Conservation (phyloP, 805 yeast genomes). For the Spathaspora gorwiae region DNA sequence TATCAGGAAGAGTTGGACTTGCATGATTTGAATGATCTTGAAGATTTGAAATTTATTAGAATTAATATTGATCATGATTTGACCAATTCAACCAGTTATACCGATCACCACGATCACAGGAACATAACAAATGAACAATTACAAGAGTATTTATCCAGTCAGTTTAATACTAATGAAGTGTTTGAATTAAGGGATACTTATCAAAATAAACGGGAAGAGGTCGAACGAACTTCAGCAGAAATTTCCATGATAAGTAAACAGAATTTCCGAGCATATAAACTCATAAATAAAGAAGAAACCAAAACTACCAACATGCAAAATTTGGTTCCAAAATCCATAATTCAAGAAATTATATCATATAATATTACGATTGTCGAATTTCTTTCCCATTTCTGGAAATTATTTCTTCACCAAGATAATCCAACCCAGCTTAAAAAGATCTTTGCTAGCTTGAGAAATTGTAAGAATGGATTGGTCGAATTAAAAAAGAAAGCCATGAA, state of each 20-base stretch:
- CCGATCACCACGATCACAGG: slow-evolving; percentile 1
- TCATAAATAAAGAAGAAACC: slow-evolving; percentile 8
- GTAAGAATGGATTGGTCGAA: slow-evolving; percentile 24
- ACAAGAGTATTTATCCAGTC: slow-evolving; percentile 13
- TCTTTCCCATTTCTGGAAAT: slow-evolving; percentile 40
- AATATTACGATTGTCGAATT: slow-evolving; percentile 40
- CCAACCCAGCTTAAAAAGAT: slow-evolving; percentile 35
- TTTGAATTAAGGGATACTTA: slow-evolving; percentile 24
- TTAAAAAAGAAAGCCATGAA: slow-evolving; percentile 20
- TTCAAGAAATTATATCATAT: slow-evolving; percentile 32
- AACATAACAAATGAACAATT: slow-evolving; percentile 9
- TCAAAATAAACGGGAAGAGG: slow-evolving; percentile 19
- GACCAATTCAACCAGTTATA: slow-evolving; percentile 16
- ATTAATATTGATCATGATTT: slow-evolving; percentile 25
- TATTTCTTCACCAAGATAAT: slow-evolving; percentile 32
- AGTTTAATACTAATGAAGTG: slow-evolving; percentile 12
- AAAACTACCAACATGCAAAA: slow-evolving; percentile 1
- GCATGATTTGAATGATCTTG: slow-evolving; percentile 33
- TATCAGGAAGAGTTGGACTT: slow-evolving; percentile 28
- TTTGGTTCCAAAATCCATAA: slow-evolving; percentile 20
- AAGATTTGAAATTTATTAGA: slow-evolving; percentile 26
- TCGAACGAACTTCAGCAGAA: slow-evolving; percentile 29
- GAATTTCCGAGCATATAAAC: slow-evolving; percentile 30
- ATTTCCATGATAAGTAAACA: slow-evolving; percentile 28
- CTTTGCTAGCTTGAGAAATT: slow-evolving; percentile 32